These are phyloP conservation scores for Sclerospora graminicola DNA, from an alignment of 352 stramenopile genomes.

Conservation along the genomic window DNA sequence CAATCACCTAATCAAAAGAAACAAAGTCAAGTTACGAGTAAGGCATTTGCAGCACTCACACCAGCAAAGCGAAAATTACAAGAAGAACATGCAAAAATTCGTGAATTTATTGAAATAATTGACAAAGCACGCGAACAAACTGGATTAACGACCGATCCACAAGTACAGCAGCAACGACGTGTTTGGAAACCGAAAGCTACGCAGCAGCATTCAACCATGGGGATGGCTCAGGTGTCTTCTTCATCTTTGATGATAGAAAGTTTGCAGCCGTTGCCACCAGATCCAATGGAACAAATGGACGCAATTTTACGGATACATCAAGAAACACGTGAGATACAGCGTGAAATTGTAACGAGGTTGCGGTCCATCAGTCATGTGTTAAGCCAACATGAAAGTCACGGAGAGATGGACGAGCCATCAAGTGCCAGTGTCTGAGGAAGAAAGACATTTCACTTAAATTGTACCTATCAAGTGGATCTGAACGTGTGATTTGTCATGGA, in stretches of 20 bases:
- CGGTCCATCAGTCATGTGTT: conserved; percentile 26
- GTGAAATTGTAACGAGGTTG: conserved; percentile 38
- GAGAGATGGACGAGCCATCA: conserved; percentile 33
- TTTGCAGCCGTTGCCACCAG: conserved; percentile 10
- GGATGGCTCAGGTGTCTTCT: conserved; percentile 10
- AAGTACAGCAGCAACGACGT: conserved; percentile 15
- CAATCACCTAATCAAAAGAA: conserved; percentile 6
- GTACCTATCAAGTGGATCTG: too few species aligned
- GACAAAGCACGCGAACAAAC: conserved; percentile 32
- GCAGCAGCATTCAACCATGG: conserved; percentile 6
- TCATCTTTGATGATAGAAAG: conserved; percentile 11
- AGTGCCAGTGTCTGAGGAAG: conserved; percentile 67
- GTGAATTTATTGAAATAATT: conserved; percentile 51
- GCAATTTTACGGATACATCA: conserved; percentile 43
- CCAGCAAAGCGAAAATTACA: conserved; percentile 38
- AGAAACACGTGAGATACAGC: conserved; percentile 44
- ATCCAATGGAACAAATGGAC: conserved; percentile 35
- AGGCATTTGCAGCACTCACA: conserved; percentile 13
- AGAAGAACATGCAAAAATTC: conserved; percentile 45
- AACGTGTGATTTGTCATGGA: too few species aligned
- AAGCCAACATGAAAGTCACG: conserved; percentile 28
- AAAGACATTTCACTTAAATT: too few species aligned
- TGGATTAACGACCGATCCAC: conserved; percentile 12
- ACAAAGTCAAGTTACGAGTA: conserved; percentile 1
- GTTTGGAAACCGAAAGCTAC: conserved; percentile 2